phyloP scores from a whole-genome alignment of 1,284 basidiomycete species.

The Ceratobasidium sp. region DNA sequence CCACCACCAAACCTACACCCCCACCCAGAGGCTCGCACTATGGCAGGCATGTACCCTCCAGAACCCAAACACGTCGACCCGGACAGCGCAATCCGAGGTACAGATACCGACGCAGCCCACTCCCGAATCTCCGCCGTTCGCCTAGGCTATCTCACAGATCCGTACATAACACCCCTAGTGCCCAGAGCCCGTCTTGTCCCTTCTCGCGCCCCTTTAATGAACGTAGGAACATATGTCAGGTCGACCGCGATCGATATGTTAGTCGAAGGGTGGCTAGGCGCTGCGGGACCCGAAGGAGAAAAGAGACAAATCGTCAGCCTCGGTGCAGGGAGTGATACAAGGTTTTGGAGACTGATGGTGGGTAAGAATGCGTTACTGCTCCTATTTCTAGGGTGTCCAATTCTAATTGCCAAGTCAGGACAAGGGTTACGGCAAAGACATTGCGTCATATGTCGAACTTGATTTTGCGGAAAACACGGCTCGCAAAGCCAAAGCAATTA shows the following conservation, averaged over 20 bases:
- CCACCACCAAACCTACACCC: background rate
- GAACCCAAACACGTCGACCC: constrained; percentile 47
- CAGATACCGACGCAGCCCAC: constrained; percentile 77
- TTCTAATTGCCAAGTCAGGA: constrained; percentile 59
- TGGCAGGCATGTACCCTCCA: constrained; percentile 7
- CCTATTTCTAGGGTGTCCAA: background rate
- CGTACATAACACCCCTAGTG: constrained; percentile 72
- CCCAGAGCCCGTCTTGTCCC: constrained; percentile 71
- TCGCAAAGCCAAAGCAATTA: constrained; percentile 85
- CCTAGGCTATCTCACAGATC: constrained; percentile 79
- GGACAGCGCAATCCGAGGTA: constrained; percentile 74
- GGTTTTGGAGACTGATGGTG: constrained; percentile 91
- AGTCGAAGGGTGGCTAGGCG: constrained; percentile 74
- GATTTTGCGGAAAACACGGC: constrained; percentile 89
- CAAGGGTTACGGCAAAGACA: constrained; percentile 45
- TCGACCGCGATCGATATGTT: constrained; percentile 83
- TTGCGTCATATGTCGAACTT: constrained; percentile 82
- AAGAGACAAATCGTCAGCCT: constrained; percentile 82
- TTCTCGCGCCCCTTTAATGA: constrained; percentile 86
- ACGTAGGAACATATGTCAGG: constrained; percentile 92
- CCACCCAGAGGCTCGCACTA: background rate
- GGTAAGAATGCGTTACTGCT: constrained; percentile 55
- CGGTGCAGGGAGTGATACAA: constrained; percentile 92
- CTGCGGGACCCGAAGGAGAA: constrained; percentile 56
- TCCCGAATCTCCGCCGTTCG: constrained; percentile 84